phyloP scores from a whole-genome alignment of 768 basidiomycete genomes.

The Royoungia palumana region DNA sequence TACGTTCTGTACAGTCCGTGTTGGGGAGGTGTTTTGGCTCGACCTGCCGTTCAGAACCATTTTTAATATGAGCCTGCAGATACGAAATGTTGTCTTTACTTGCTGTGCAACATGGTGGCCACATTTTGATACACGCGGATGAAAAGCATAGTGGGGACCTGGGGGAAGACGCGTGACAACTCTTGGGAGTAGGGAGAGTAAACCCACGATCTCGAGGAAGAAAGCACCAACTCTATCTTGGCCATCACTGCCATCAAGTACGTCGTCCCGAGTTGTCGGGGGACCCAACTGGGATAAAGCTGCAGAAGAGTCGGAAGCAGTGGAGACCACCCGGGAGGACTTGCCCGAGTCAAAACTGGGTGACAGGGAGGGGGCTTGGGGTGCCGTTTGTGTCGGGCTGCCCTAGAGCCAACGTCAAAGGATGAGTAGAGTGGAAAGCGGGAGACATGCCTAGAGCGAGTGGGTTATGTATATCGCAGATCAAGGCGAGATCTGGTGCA shows the following conservation, averaged over 20 bases:
- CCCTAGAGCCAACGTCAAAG: conserved; percentile 30
- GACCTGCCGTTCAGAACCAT: too few relatives aligned
- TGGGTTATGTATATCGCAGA: conserved; percentile 75
- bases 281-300: conserved; percentile 48
- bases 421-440: conserved; percentile 9
- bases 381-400: conserved; percentile 30
- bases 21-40: too few relatives aligned
- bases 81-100: too few relatives aligned
- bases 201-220: conserved; percentile 65
- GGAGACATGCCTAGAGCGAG: conserved; percentile 62
- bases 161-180: conserved; percentile 1
- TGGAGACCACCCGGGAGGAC: conserved; percentile 38
- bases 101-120: too few relatives aligned
- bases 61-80: too few relatives aligned
- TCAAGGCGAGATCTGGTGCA: conserved; percentile 76
- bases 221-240: conserved; percentile 67
- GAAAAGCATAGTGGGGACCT: conserved; percentile 76
- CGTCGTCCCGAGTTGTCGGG: conserved; percentile 72
- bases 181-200: not conserved
- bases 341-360: conserved; percentile 36
- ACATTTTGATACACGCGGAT: too few relatives aligned
- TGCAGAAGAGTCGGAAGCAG: conserved; percentile 48
- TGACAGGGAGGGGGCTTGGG: conserved; percentile 24
- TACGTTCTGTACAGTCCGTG: too few relatives aligned
- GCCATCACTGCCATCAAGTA: conserved; percentile 61